Evolutionary conservation across 2,329 filamentous ascomycete genomes (phyloP).

Genomic region (Sphaerulina musiva): DNA sequence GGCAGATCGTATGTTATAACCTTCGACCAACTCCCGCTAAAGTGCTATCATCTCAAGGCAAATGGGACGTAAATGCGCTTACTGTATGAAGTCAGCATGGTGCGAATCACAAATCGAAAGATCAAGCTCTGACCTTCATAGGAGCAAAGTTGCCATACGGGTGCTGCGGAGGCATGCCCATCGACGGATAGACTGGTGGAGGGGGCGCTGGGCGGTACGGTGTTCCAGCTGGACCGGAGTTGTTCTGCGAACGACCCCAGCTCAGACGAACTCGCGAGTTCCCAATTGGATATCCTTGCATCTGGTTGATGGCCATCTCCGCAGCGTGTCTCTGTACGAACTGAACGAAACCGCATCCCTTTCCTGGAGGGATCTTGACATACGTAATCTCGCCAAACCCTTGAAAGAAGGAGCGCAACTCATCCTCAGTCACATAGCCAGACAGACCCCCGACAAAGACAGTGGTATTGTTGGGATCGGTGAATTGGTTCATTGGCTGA

Average conservation of each 20-base stretch:
- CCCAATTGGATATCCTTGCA: constrained; percentile 98
- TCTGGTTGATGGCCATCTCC: constrained; percentile 99
- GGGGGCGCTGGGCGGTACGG: constrained; percentile 92
- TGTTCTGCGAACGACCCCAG: constrained; percentile 98
- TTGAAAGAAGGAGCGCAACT: constrained; percentile 99
- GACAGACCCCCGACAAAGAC: constrained; percentile 96
- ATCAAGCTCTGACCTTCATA: constrained; percentile 51
- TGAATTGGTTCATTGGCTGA: constrained; percentile 98
- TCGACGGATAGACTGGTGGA: constrained; percentile 63
- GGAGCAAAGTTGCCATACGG: constrained; percentile 60
- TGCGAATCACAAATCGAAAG: neutral
- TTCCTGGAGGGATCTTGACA: constrained; percentile 98
- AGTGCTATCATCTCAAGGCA: constrained; percentile 37
- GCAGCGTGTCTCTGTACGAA: constrained; percentile 98
- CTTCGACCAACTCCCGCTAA: constrained; percentile 37
- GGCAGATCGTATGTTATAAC: constrained; percentile 22
- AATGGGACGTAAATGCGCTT: constrained; percentile 34
- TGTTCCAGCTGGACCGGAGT: constrained; percentile 90
- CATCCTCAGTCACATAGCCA: constrained; percentile 97
- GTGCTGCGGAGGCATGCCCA: constrained; percentile 58
- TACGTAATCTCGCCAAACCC: constrained; percentile 99
- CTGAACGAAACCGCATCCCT: constrained; percentile 98
- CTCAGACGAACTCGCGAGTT: constrained; percentile 96
- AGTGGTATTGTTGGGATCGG: constrained; percentile 98
- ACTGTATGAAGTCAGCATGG: constrained; percentile 23